phyloP scores from a whole-genome alignment of 176 grass and related monocot genomes.

The Cenchrus fungigraminus region DNA sequence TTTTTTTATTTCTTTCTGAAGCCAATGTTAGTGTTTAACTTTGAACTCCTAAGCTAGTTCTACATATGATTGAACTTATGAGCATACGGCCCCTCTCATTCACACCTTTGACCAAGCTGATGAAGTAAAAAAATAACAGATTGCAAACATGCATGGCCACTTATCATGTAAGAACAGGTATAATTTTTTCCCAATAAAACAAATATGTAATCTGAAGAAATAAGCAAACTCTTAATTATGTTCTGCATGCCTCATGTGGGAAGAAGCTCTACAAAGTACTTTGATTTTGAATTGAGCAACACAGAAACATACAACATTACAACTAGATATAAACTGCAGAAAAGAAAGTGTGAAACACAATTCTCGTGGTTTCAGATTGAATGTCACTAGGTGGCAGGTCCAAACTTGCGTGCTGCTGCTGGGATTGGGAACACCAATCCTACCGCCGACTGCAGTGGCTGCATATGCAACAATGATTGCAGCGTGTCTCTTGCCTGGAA shows the following conservation, averaged over 20 bases:
- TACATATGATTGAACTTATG: conserved; percentile 39
- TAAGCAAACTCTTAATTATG: neutral
- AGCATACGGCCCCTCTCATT: conserved; percentile 5
- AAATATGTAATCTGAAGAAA: neutral
- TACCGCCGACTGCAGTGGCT: conserved; percentile 30
- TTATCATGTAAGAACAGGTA: neutral
- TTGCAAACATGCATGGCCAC: neutral
- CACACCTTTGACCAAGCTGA: conserved; percentile 34
- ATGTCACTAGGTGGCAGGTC: conserved; percentile 11
- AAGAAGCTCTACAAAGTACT: neutral
- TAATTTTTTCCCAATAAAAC: neutral
- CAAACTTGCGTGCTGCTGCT: conserved; percentile 34
- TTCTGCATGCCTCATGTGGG: neutral
- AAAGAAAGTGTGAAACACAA: neutral
- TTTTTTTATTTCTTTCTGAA: conserved; percentile 3
- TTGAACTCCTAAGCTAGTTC: conserved; percentile 3
- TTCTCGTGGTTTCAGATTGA: neutral
- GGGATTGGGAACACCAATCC: conserved; percentile 40
- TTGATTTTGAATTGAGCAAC: neutral
- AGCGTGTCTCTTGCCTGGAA: conserved; percentile 41
- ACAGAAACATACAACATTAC: neutral
- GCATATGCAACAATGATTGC: conserved; percentile 52
- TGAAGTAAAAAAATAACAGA: conserved; percentile 29
- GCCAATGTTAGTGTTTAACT: neutral
- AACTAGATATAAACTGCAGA: neutral